phyloP scores from a whole-genome alignment of 805 yeast species.

The Priceomyces haplophilus region DNA sequence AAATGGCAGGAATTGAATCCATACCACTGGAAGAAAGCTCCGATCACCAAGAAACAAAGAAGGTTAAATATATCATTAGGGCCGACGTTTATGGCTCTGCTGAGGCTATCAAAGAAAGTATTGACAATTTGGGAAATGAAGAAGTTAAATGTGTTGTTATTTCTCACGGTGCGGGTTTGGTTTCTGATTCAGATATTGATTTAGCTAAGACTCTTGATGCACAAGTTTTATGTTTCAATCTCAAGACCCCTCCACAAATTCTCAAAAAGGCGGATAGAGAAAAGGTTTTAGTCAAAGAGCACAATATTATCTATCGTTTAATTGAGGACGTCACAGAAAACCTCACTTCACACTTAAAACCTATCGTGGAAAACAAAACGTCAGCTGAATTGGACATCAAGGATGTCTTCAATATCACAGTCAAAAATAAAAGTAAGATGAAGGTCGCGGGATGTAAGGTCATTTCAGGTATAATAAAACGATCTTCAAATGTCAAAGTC shows the following conservation, averaged over 20 bases:
- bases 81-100: conserved; percentile 94
- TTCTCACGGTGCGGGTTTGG: conserved; percentile 74
- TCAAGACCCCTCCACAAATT: conserved; percentile 63
- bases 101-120: conserved; percentile 85
- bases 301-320: conserved; percentile 81
- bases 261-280: conserved; percentile 53
- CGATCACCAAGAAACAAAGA: conserved; percentile 18
- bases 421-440: conserved; percentile 49
- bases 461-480: conserved; percentile 59
- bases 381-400: conserved; percentile 66
- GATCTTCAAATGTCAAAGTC: conserved; percentile 58
- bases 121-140: conserved; percentile 79
- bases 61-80: conserved; percentile 65
- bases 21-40: conserved; percentile 38
- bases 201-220: conserved; percentile 51
- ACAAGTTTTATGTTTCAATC: conserved; percentile 73
- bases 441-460: conserved; percentile 89
- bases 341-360: conserved; percentile 58
- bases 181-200: conserved; percentile 47
- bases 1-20: conserved; percentile 56
- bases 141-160: conserved; percentile 73
- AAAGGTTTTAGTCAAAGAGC: conserved; percentile 58
- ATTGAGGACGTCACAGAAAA: conserved; percentile 77
- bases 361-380: conserved; percentile 63
- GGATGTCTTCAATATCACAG: conserved; percentile 67